Evolutionary conservation across 257 asterid species (phyloP).

Genomic region (Jacaranda mimosifolia): DNA sequence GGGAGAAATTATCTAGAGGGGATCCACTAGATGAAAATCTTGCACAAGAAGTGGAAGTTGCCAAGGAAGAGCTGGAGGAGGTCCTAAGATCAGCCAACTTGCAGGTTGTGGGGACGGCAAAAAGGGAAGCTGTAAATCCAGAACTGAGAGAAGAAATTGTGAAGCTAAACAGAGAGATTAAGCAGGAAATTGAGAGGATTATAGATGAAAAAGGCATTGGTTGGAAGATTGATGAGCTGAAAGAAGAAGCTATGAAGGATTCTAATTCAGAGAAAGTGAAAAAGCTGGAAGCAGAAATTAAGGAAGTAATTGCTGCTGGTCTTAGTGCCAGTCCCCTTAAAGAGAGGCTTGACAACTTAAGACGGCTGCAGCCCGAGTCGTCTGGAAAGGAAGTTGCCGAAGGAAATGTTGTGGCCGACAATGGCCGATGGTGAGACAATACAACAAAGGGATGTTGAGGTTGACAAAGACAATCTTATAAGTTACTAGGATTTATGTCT

Average conservation of each 20-base stretch:
- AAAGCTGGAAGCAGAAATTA: conserved; percentile 55
- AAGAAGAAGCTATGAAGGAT: conserved; percentile 46
- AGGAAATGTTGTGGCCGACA: conserved; percentile 38
- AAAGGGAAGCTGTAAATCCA: conserved; percentile 16
- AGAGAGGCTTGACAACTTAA: conserved; percentile 53
- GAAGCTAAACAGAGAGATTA: conserved; percentile 48
- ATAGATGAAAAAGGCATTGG: conserved; percentile 37
- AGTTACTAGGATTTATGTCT: neutral
- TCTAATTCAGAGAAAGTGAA: conserved; percentile 46
- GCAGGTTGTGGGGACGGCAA: conserved; percentile 45
- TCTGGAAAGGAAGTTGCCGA: conserved; percentile 30
- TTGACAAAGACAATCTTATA: neutral
- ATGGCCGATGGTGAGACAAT: conserved; percentile 44
- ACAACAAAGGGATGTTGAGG: neutral
- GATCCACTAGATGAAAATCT: conserved; percentile 45
- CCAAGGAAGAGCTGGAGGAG: conserved; percentile 45
- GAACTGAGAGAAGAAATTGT: conserved; percentile 46
- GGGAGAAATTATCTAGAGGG: conserved; percentile 42
- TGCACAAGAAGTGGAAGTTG: conserved; percentile 38
- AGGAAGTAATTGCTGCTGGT: conserved; percentile 49
- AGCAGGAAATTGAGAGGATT: conserved; percentile 46
- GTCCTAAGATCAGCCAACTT: conserved; percentile 53
- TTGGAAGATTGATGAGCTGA: conserved; percentile 50
- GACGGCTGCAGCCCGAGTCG: conserved; percentile 32
- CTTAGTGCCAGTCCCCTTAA: conserved; percentile 50